Conservation (phyloP, 805 yeast genomes). For the Scheffersomyces amazonensis region DNA sequence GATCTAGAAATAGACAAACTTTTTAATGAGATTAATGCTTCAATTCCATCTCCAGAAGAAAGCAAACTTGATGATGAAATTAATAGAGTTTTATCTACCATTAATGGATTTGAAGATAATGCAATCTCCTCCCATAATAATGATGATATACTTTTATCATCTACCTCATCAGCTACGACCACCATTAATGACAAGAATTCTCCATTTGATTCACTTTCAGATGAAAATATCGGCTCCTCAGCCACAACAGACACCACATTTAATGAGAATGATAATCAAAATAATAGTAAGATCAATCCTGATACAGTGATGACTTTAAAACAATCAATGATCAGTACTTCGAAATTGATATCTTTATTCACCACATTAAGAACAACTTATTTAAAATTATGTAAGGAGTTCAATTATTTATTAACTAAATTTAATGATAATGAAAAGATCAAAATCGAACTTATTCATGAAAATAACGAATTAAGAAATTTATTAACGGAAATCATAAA, state of each 20-base stretch:
- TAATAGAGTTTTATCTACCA: constrained; percentile 9
- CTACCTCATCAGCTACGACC: no score
- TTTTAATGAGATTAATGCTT: neutral
- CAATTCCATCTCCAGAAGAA: neutral
- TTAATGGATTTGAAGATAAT: constrained; percentile 9
- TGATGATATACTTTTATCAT: no score
- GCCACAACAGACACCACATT: no score
- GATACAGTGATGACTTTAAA: constrained; percentile 17
- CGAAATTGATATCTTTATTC: constrained; percentile 27
- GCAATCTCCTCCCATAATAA: neutral
- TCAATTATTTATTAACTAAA: constrained; percentile 31
- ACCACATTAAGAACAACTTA: constrained; percentile 32
- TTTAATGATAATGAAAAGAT: constrained; percentile 35
- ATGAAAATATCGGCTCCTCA: no score
- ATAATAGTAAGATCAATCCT: neutral
- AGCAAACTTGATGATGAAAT: constrained; percentile 11
- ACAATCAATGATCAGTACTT: constrained; percentile 20
- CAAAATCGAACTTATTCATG: constrained; percentile 33
- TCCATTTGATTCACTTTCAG: no score
- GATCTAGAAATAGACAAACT: neutral
- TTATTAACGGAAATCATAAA: constrained; percentile 26
- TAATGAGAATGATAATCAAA: neutral
- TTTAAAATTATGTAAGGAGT: constrained; percentile 36
- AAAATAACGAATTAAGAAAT: constrained; percentile 29
- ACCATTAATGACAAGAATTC: no score